phyloP scores from a whole-genome alignment of 140 eudicot genomes.

The Senecio squalidus region DNA sequence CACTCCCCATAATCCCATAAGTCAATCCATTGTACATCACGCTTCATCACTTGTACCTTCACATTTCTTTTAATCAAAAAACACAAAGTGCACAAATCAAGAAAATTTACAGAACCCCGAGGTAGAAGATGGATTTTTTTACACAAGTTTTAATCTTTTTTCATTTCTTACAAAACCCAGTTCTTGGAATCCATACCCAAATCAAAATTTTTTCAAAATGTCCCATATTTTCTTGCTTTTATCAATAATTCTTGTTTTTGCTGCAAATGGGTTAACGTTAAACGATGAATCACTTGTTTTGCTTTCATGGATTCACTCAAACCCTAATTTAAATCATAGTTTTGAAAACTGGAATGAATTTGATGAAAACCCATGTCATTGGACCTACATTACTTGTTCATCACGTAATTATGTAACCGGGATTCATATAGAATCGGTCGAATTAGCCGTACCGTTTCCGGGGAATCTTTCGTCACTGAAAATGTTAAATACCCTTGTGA shows the following conservation, averaged over 20 bases:
- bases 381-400: constrained; percentile 67
- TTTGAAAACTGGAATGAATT: constrained; percentile 53
- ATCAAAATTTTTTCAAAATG: constrained; percentile 30
- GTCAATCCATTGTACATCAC: constrained; percentile 26
- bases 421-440: constrained; percentile 46
- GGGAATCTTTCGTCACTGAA: constrained; percentile 45
- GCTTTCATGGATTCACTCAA: constrained; percentile 54
- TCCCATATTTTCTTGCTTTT: constrained; percentile 39
- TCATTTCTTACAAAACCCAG: background rate
- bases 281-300: constrained; percentile 45
- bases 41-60: constrained; percentile 21
- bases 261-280: constrained; percentile 13
- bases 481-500: constrained; percentile 35
- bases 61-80: background rate
- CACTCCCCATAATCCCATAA: constrained; percentile 21
- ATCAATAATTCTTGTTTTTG: constrained; percentile 27
- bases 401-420: constrained; percentile 42
- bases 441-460: constrained; percentile 56
- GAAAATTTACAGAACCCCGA: constrained; percentile 57
- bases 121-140: too few species aligned
- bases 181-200: background rate
- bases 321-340: constrained; percentile 32
- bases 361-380: constrained; percentile 70
- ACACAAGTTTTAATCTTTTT: background rate
- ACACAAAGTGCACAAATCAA: constrained; percentile 28